Percentiles rank a stretch among this genome's conserved stretches.
Evolutionary conservation across 164 flowering plant species (phyloP).

Genomic region (Macadamia integrifolia): DNA sequence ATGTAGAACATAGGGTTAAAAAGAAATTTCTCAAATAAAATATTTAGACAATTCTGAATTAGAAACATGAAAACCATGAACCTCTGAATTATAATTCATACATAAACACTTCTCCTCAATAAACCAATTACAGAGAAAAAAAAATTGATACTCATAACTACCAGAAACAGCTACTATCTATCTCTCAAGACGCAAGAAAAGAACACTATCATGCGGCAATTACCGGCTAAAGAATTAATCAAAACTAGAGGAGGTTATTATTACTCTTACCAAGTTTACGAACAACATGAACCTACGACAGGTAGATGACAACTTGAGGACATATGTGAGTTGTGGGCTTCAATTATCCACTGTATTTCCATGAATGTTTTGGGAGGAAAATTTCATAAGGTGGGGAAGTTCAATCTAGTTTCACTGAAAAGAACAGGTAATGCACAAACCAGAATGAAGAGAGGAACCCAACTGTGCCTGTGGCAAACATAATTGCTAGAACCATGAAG

Average conservation of each 20-base stretch:
- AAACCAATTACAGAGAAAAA: background rate
- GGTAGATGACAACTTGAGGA: background rate
- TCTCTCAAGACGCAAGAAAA: background rate
- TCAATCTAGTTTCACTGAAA: slow-evolving; percentile 54
- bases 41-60: no score
- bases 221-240: background rate
- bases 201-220: background rate
- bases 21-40: no score
- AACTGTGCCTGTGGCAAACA: slow-evolving; percentile 34
- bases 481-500: slow-evolving; percentile 31
- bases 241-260: slow-evolving; percentile 3
- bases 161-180: background rate
- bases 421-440: slow-evolving; percentile 16
- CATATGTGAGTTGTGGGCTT: background rate
- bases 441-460: slow-evolving; percentile 28
- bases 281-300: background rate
- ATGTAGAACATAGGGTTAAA: no score
- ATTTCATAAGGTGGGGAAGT: background rate
- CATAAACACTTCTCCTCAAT: slow-evolving; percentile 1
- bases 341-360: background rate
- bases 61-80: background rate
- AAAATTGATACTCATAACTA: background rate
- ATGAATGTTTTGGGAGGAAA: slow-evolving; percentile 1
- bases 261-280: background rate
- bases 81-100: background rate